Evolutionary conservation across 768 basidiomycete genomes (phyloP), one percentile per base, ranked within the genome.

Genomic region (Myochromella boudieri): DNA sequence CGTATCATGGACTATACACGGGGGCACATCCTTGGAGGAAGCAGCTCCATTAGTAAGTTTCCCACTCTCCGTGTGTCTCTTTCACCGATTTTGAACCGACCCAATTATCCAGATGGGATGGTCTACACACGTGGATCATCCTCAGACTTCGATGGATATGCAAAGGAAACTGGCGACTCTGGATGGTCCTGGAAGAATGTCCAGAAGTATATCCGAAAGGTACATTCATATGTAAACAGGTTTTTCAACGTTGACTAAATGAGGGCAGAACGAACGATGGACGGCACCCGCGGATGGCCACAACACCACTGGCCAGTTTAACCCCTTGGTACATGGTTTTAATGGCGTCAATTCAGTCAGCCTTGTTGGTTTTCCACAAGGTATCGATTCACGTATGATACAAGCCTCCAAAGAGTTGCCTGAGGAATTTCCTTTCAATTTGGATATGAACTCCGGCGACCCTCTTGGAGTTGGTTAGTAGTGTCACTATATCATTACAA

Each of bases 111-210:
- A 67, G 65, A 68, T 39, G 46, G 51, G 10, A 60, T 69, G 56
- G 46, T 58, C 20, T 68, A 63, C 43, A 65, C 64, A 6, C 60
- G 66, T 22, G 68, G 67, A 4, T 62, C 65, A 3, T 42, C 44
- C 9, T 63, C 65, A 15, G 66, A 69, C 42, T 67, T 48, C 37
- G 55, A 69, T 39, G 48, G 61, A 4, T 64, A 48, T 38, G 66
- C 67, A 1, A 42, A 38, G 4, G 44, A 65, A 22, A 58, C 65
- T 6, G 59, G 55, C 3, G 68, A 69, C 41, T n/a, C 42, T 2
- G 66, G 66, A 3, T 70, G 68, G 68, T 57, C 61, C 4, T 70
- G 67, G 68, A 27, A 51, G 6, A 58, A 42, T 11, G 52, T 70
- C 21, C 53, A 54, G 15, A 51, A 46, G 5, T 68, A 64, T n/a